A percentile compares a stretch with the other conserved stretches of the same genome.
Conservation (phyloP, 257 asterid genomes). For the Echites panduratus region DNA sequence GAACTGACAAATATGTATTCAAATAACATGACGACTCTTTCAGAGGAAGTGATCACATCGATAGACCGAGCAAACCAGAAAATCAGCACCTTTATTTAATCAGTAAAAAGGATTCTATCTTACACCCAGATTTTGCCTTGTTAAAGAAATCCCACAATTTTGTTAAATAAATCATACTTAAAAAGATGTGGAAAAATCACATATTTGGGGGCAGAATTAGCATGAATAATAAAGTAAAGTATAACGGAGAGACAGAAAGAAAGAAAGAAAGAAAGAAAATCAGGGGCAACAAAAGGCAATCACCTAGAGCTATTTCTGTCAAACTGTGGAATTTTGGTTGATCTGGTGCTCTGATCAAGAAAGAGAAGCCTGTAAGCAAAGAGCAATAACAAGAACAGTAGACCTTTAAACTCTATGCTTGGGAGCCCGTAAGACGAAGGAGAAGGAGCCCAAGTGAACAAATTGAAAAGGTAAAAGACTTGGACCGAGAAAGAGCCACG, state of each 20-base stretch:
- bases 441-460: background rate
- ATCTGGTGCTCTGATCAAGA: slow-evolving; percentile 1
- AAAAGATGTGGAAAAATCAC: background rate
- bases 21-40: background rate
- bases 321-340: background rate
- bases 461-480: background rate
- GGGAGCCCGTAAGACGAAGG: background rate
- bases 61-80: background rate
- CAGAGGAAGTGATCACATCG: background rate
- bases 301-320: background rate
- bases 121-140: background rate
- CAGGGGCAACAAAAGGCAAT: background rate
- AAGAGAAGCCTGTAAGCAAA: background rate
- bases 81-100: background rate
- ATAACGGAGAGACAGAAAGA: background rate
- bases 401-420: background rate
- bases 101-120: background rate
- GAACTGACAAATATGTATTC: background rate
- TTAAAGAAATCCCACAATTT: background rate
- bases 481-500: slow-evolving; percentile 21
- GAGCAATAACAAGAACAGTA: background rate
- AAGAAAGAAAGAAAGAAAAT: background rate
- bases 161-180: background rate
- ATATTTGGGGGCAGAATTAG: background rate
- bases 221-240: background rate